Evolutionary conservation across 2,329 filamentous ascomycete species (phyloP), one percentile per base, ranked within the genome.

Genomic region (Exophiala oligosperma): DNA sequence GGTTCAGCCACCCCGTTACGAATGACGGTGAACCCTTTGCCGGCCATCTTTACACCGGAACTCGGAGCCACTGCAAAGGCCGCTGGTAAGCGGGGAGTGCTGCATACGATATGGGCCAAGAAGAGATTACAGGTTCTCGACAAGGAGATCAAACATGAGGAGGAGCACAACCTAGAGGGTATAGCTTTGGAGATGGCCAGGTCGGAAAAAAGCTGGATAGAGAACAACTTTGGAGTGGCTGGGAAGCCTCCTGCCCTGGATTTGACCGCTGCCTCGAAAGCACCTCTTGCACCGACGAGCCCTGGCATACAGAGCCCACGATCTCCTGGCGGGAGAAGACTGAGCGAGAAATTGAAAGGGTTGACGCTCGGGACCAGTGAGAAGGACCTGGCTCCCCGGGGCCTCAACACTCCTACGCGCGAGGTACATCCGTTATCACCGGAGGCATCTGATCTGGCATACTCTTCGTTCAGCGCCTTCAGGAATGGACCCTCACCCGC

Each of bases 81-180:
- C 17, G 83, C 86, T 0, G 90, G 90, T 5, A 86, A 87, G 67
- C 89, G 90, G 62, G 92, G 92, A 1, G 90, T 96, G 1, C 75
- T 96, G 59, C 92, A 96, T 70, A 96, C 91, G 1, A 85, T 93
- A 57, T 97, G 92, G 91, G 92, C 90, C 17, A 92, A 92, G 78
- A 88, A 90, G 72, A 81, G 92, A 43, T 76, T 96, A 23, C 84
- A 85, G 32, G 86, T 89, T 62, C 77, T 96, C 49, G 84, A 91
- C 52, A 80, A 80, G 57, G 92, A 96, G 77, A 93, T 96, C 66
- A 84, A 83, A 8, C 77, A 78, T 6, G 92, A 96, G 76, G 82
- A 88, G 69, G 82, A 81, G 66, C 78, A 80, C 62, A 96, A 95
- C 69, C 81, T 83, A 11, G 92, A 96, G 75, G 89, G 92, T 21